phyloP scores from a whole-genome alignment of 2,329 filamentous ascomycete genomes.

The Nothophoma quercina region DNA sequence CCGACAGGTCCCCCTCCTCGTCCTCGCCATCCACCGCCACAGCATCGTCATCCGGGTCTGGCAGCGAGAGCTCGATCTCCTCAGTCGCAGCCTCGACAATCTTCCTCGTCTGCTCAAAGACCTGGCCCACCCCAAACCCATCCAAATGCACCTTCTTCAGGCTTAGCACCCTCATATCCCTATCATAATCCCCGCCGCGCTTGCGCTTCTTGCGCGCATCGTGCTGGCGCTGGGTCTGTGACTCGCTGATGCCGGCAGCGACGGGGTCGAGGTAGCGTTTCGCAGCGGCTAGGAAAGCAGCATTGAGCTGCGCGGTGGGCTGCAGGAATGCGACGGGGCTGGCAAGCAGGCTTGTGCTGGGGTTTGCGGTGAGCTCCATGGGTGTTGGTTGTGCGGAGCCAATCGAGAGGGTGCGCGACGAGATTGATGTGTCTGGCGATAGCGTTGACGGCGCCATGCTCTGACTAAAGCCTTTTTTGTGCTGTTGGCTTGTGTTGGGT shows the following conservation, averaged over 20 bases:
- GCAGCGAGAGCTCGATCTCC: conserved; percentile 61
- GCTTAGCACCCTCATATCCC: conserved; percentile 66
- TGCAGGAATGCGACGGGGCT: conserved; percentile 80
- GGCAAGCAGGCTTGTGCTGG: conserved; percentile 66
- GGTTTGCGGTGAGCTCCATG: conserved; percentile 50
- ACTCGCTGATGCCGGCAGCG: conserved; percentile 74
- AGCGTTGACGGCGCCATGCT: conserved; percentile 45
- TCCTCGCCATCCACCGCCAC: conserved; percentile 31
- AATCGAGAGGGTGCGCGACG: conserved; percentile 50
- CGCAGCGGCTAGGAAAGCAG: conserved; percentile 75
- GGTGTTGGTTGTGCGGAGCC: conserved; percentile 46
- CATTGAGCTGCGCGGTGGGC: conserved; percentile 71
- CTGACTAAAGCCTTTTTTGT: neutral
- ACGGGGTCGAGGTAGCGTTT: conserved; percentile 83
- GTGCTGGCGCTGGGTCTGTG: conserved; percentile 73
- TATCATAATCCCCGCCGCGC: conserved; percentile 61
- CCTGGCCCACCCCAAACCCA: conserved; percentile 85
- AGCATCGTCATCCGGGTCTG: conserved; percentile 36
- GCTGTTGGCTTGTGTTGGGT: neutral
- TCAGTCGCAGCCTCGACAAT: conserved; percentile 73
- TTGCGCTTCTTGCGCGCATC: conserved; percentile 79
- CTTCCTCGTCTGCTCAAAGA: conserved; percentile 91
- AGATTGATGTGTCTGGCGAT: conserved; percentile 50
- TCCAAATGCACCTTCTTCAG: conserved; percentile 84
- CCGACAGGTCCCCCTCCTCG: conserved; percentile 43